A percentile compares a stretch with the other conserved stretches of the same genome.
Evolutionary conservation across 257 asterid genomes (phyloP).

Genomic region (Solanum neorickii): DNA sequence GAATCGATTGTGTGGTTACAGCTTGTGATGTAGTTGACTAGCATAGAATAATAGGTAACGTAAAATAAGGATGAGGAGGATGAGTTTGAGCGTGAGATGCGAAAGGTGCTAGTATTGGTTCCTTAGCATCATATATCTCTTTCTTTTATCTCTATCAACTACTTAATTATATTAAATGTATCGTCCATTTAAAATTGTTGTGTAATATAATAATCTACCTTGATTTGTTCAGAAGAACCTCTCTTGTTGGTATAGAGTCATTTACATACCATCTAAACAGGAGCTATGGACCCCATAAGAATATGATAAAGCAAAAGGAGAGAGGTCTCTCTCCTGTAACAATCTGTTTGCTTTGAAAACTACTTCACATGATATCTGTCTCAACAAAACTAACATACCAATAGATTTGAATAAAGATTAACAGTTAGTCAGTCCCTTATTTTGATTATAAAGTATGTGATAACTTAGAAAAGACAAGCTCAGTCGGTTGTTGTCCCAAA

Average conservation of each 20-base stretch:
- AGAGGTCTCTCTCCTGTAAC: neutral
- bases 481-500: neutral
- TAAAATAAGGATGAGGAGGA: neutral
- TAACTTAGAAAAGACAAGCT: neutral
- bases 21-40: neutral
- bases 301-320: neutral
- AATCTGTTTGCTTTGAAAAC: neutral
- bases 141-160: neutral
- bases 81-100: neutral
- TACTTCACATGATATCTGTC: neutral
- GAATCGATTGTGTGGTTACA: neutral
- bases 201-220: neutral
- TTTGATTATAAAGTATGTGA: neutral
- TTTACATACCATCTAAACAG: neutral
- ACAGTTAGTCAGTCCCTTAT: neutral
- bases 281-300: neutral
- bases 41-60: neutral
- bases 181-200: neutral
- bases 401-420: neutral
- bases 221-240: neutral
- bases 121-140: neutral
- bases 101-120: neutral
- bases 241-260: neutral
- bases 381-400: neutral
- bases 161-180: neutral